Evolutionary conservation across 305 asterid species (phyloP).

Genomic region (Caryopteris hybrid): DNA sequence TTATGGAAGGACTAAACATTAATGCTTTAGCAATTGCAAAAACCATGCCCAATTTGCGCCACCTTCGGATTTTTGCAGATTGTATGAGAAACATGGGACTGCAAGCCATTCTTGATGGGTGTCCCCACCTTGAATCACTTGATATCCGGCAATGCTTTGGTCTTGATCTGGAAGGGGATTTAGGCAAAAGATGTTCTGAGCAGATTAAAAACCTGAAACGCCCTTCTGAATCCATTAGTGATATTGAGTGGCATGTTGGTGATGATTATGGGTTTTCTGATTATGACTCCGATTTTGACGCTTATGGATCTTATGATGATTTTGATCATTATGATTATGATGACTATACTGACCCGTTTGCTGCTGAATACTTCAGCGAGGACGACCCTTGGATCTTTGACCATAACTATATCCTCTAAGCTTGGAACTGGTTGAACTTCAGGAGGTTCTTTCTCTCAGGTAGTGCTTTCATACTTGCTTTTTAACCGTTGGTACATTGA

Average conservation of each 20-base stretch:
- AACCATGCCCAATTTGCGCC: conserved; percentile 33
- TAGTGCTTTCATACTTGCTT: no score
- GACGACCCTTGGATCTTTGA: no score
- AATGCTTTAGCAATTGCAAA: conserved; percentile 35
- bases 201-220: conserved; percentile 11
- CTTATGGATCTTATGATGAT: no score
- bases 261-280: no score
- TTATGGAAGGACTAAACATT: neutral
- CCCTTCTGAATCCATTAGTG: conserved; percentile 12
- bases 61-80: conserved; percentile 27
- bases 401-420: no score
- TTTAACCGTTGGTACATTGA: no score
- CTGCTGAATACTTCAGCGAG: no score
- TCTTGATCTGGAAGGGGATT: conserved; percentile 8
- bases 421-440: no score
- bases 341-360: no score
- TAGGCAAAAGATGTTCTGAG: conserved; percentile 13
- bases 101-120: conserved; percentile 38
- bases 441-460: no score
- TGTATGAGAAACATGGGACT: conserved; percentile 21
- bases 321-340: no score
- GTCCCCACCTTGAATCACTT: conserved; percentile 35
- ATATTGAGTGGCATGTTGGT: conserved; percentile 15
- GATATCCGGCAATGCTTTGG: conserved; percentile 20
- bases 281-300: no score